Conservation (phyloP, 768 basidiomycete genomes). For the Lactarius hengduanensis region DNA sequence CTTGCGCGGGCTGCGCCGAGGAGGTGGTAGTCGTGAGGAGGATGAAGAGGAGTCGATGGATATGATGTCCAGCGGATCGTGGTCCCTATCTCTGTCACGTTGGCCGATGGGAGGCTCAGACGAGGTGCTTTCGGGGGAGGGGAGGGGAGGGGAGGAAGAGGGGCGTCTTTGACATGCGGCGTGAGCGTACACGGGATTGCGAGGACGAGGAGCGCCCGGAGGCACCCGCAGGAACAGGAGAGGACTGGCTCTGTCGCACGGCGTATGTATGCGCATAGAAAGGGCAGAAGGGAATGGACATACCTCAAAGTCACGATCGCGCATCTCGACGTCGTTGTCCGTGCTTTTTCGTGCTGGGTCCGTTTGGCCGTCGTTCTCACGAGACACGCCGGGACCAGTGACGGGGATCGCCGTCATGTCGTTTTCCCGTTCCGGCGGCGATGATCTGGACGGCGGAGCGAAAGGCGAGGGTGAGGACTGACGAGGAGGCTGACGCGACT, state of each 20-base stretch:
- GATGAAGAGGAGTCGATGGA: slow-evolving; percentile 11
- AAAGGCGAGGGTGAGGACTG: slow-evolving; percentile 18
- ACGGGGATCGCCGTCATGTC: not conserved
- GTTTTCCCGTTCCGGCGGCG: not conserved
- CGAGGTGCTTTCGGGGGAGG: no score
- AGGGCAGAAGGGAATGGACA: not conserved
- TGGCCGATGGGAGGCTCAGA: no score
- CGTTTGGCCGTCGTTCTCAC: not conserved
- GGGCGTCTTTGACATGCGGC: not conserved
- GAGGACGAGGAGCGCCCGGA: not conserved
- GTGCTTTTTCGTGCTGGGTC: not conserved
- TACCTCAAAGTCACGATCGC: not conserved
- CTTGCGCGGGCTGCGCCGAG: not conserved
- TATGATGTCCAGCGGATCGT: not conserved
- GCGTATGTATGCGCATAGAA: slow-evolving; percentile 4
- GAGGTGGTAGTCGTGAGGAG: not conserved
- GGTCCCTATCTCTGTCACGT: no score
- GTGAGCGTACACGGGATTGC: not conserved
- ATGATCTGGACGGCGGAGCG: not conserved
- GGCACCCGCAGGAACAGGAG: not conserved
- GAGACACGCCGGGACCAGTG: not conserved
- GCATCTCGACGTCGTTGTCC: not conserved
- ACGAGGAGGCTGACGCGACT: not conserved
- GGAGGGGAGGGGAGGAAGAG: no score
- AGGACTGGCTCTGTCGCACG: slow-evolving; percentile 1